Evolutionary conservation across 2,329 filamentous ascomycete species (phyloP), one percentile per base, ranked within the genome.

Genomic region (Xylariaceae sp.): DNA sequence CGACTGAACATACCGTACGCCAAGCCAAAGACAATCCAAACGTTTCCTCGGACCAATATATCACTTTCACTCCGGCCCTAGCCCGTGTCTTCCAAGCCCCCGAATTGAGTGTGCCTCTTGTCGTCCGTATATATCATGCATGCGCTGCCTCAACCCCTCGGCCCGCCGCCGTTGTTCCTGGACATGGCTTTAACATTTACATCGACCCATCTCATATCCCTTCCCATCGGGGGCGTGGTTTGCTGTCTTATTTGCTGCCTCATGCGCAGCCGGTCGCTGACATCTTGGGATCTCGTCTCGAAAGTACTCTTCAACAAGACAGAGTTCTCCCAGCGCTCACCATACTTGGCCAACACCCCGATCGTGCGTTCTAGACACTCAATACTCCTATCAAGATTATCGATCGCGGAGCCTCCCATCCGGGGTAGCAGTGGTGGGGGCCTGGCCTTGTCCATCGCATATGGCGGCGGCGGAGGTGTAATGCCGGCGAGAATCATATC

Each of bases 251-350:
- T 60, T 29, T 62, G 60, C 43, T 63, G 65, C 33, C 57, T 47
- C 12, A 57, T 61, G 59, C 47, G 59, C 11, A 79, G 59, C 3
- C 65, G 60, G 3, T 68, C 62, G 16, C 70, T 47, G 4, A 70
- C 62, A 31, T 69, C 64, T 19, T 57, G 61, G 3, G 69, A 78
- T 9, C 68, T 66, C 34, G 57, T 55, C 44, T 78, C 70, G 50
- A 81, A 81, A 27, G 63, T 71, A 27, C 66, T 60, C 44, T 69
- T 65, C n/a, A 81, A 63, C 42, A 69, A 66, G 23, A 68, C 61
- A 2, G 75, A 73, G 43, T 78, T 69, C 3, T 70, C 69, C 78
- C 78, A 83, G 2, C 76, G 65, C 46, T 76, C 67, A 23, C 76
- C 76, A 41, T 74, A 81, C n/a, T 65, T 68, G 11, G 62, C 66